Percentiles rank a stretch among this genome's conserved stretches.
These are phyloP conservation scores for Penicillium coffeae DNA, from an alignment of 495 filamentous ascomycete species.

Conservation along the genomic window DNA sequence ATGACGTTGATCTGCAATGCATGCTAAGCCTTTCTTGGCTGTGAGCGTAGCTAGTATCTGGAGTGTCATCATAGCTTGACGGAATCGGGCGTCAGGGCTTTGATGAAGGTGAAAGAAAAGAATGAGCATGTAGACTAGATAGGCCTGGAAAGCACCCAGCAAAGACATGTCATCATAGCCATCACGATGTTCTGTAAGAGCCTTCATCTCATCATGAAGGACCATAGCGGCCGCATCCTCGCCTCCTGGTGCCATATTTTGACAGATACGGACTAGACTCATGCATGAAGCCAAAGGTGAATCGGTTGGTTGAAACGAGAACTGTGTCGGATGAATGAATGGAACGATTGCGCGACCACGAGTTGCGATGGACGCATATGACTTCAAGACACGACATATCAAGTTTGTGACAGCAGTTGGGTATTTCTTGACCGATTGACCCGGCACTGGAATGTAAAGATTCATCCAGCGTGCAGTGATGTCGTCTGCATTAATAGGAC, in stretches of 20 bases:
- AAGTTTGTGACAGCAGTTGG: conserved; percentile 28
- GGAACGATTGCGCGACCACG: conserved; percentile 36
- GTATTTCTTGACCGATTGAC: conserved; percentile 37
- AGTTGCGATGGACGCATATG: conserved; percentile 34
- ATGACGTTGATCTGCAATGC: conserved; percentile 32
- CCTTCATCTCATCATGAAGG: conserved; percentile 39
- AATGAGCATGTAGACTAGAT: conserved; percentile 43
- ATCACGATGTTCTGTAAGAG: conserved; percentile 25
- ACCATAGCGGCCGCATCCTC: conserved; percentile 27
- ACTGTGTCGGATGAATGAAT: conserved; percentile 37
- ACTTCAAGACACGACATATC: conserved; percentile 41
- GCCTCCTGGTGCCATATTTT: conserved; percentile 36
- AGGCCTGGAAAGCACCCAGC: conserved; percentile 46
- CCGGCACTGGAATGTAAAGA: conserved; percentile 37
- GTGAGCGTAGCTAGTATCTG: conserved; percentile 41
- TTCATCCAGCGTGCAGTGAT: conserved; percentile 48
- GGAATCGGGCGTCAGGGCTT: conserved; percentile 22
- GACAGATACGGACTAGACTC: conserved; percentile 40
- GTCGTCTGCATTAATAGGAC: conserved; percentile 39
- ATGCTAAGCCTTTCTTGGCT: conserved; percentile 36
- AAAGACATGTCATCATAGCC: conserved; percentile 33
- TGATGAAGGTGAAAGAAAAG: conserved; percentile 36
- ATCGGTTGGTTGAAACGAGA: conserved; percentile 13
- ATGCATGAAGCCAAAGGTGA: conserved; percentile 41
- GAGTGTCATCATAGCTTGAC: conserved; percentile 41